phyloP scores from a whole-genome alignment of 1,139 yeast genomes.

The Geotrichum phurueaensis region DNA sequence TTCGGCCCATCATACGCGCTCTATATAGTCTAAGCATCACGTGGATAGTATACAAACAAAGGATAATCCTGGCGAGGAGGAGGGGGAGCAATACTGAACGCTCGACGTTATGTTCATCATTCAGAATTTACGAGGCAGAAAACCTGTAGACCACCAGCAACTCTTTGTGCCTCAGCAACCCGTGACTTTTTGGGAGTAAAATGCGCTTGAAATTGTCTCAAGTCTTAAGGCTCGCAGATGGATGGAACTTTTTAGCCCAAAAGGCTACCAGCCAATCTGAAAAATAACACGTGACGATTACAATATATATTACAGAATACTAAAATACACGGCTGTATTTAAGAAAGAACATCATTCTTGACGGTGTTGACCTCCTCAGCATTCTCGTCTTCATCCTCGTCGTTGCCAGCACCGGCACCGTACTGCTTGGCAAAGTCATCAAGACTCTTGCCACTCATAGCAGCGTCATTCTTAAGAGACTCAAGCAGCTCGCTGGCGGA shows the following conservation, averaged over 20 bases:
- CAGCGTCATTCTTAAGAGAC: conserved; percentile 17
- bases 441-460: conserved; percentile 16
- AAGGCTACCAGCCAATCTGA: not conserved
- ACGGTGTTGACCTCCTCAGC: conserved; percentile 7
- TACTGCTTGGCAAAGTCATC: conserved; percentile 16
- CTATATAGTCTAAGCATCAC: not conserved
- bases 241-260: too few species aligned
- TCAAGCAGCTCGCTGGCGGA: conserved; percentile 18
- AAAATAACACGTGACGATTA: not conserved
- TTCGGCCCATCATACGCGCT: not conserved
- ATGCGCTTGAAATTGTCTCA: too few species aligned
- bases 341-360: conserved; percentile 3
- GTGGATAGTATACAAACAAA: not conserved
- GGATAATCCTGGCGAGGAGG: not conserved
- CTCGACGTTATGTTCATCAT: not conserved
- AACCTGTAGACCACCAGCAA: not conserved
- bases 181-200: too few species aligned
- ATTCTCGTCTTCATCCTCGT: conserved; percentile 22
- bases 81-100: not conserved
- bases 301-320: not conserved
- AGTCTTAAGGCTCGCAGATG: too few species aligned
- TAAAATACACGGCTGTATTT: not conserved
- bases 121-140: not conserved
- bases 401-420: conserved; percentile 13
- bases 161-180: too few species aligned